These are phyloP conservation scores for Rubroboletus pulcherrimus DNA, from an alignment of 768 basidiomycete species.

Conservation along the genomic window DNA sequence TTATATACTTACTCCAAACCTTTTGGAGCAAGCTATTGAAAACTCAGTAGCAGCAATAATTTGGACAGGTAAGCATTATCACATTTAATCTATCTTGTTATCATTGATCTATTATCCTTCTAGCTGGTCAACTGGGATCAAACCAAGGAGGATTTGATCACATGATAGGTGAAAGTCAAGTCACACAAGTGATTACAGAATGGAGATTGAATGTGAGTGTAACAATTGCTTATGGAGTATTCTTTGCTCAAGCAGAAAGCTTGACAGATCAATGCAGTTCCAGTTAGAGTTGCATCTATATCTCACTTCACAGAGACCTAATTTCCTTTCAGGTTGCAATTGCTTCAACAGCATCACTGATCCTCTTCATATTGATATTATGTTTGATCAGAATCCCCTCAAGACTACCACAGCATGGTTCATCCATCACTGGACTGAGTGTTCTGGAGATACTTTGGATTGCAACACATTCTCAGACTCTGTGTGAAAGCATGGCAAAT, in stretches of 20 bases:
- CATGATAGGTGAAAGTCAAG: not conserved
- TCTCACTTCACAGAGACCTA: not conserved
- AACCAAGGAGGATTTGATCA: constrained; percentile 6
- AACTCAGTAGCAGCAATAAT: not conserved
- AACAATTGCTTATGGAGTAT: not conserved
- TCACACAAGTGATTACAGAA: constrained; percentile 3
- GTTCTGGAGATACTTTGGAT: constrained; percentile 16
- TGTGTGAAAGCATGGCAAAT: no score
- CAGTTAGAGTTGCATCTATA: constrained; percentile 1
- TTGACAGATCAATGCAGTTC: constrained; percentile 13
- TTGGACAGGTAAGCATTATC: constrained; percentile 6
- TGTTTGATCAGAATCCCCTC: not conserved
- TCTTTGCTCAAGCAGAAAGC: not conserved
- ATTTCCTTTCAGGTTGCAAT: constrained; percentile 1
- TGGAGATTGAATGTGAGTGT: constrained; percentile 16
- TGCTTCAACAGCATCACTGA: constrained; percentile 3
- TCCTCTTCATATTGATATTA: not conserved
- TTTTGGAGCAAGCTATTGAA: constrained; percentile 2
- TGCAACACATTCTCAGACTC: not conserved
- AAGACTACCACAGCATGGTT: not conserved
- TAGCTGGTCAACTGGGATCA: constrained; percentile 9
- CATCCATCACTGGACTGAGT: constrained; percentile 6
- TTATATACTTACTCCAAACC: not conserved
- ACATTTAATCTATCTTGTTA: not conserved
- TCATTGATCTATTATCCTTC: no score